Base-by-base conservation (phyloP, 495 filamentous ascomycete species). In the Penicillium steckii region DNA sequence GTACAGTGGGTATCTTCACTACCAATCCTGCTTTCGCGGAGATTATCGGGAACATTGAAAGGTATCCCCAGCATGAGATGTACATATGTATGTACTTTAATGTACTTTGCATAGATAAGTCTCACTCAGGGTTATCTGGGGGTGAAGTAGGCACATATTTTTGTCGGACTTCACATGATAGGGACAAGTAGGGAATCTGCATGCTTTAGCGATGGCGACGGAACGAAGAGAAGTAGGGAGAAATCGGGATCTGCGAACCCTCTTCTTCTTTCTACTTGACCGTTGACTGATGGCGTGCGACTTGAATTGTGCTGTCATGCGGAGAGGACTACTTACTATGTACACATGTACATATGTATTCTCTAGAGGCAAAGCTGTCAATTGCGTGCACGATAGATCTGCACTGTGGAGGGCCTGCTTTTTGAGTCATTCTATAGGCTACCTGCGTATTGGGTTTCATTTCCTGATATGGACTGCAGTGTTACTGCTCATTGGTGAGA, bases 231-330 rank as follows among this genome's bases (percentile, higher is more conserved):
- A 38, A 38, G 3, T 1, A 35, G 30, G 32, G 18, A 13, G 29
- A 8, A 30, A 15, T n/a, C 25, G 51, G 44, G 51, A 44, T 44
- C 44, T 53, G 51, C 44, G 15, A 48, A 44, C 43, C 38, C 8
- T 44, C 33, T 33, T 48, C 41, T 29, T 19, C 38, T 6, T 33
- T 54, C 17, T 18, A 21, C 33, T 26, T 8, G 4, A 25, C 15
- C 19, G 38, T 41, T n/a, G n/a, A n/a, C n/a, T n/a, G 37, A 41
- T 41, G 38, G 38, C 38, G 38, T 41, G 38, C 38, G 12, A 41
- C 38, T 35, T 13, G 26, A 27, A 27, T 17, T 13, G 33, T 37
- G 8, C 33, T 37, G 29, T 4, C 29, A 41, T 41, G 15, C 12
- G 10, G n/a, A n/a, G n/a, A n/a, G n/a, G n/a, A n/a, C n/a, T n/a